Base-by-base conservation (phyloP, 2,329 filamentous ascomycete genomes). In the Botrytis elliptica region DNA sequence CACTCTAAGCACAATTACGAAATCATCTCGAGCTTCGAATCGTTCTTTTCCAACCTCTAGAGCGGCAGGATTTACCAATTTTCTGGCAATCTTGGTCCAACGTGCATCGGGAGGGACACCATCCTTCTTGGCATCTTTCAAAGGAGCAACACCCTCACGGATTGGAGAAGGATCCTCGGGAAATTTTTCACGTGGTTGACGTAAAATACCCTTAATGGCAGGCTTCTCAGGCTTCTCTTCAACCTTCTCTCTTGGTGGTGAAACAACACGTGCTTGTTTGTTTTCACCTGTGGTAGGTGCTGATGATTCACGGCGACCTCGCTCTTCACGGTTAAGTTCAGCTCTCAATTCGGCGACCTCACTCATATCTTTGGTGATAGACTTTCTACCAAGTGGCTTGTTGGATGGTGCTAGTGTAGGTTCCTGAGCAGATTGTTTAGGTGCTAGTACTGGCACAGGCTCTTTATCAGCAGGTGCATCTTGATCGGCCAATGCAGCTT, bases 61-160 rank as follows among this genome's bases (percentile, higher is more conserved):
- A 0, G 95, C 94, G 78, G 95, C 92, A 0, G 95, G 94, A 78
- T 97, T 98, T 79, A 98, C 95, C 72, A 97, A 88, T 77, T 92
- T 90, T 73, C 95, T 90, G 81, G 92, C 93, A 80, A 98, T 95
- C 84, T 96, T 97, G 65, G 95, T 98, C 95, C 95, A 98, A 72
- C 94, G 89, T 49, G 95, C 95, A 73, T 92, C 93, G 0, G 90
- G 84, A 0, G 92, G 92, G 46, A 94, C 93, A 57, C 93, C 91
- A 75, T 91, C 90, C 80, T 90, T 90, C 82, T 92, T 90, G 67
- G 93, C 91, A 80, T 97, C 94, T 83, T 97, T 97, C 80, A 97
- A 89, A n/a, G 95, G 95, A 2, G 95, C 94, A 10, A 97, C 95
- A 25, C 95, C 95, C 82, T 98, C 95, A 33, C 95, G 89, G 52